Base-by-base conservation (phyloP, 2,329 filamentous ascomycete genomes). In the Hypoxylon sp. region DNA sequence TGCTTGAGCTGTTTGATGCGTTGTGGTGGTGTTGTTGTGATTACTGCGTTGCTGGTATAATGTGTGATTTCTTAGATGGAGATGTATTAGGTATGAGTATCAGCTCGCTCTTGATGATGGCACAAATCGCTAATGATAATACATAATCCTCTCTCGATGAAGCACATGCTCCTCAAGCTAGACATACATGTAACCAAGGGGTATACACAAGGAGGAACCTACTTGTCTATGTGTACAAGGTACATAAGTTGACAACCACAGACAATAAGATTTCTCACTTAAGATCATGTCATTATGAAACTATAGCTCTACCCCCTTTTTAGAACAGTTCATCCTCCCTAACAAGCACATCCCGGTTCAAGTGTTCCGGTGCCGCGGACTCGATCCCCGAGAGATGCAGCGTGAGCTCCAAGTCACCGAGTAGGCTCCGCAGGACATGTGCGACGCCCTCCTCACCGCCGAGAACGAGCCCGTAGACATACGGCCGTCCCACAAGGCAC, bases 401-500 rank as follows among this genome's bases (percentile, higher is more conserved):
- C 10, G 73, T 77, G 11, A 74, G 65, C 48, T 76, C 74, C 10
- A 77, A 50, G 47, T 76, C 75, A 19, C 74, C 74, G 7, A 75
- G 58, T 31, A 77, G 55, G 6, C 73, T 74, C 27, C 73, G 64
- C 11, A 76, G 55, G 10, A 77, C 74, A 32, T 77, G 75, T 27
- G 70, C 70, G 1, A 70, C 74, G 29, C 75, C 75, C 17, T 72
- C 72, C 64, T 76, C 68, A 13, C 75, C 75, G 1, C 72, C 75
- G 3, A 77, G 73, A 6, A 69, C 75, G 1, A 77, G 62, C 5
- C 75, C 75, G 27, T 77, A 91, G 21, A 91, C 81, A 83, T 86
- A 89, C 2, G 89, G 81, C 4, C 89, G 76, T 0, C 89, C 88
- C 0, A 91, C 80, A 62, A 89, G 88, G 31, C 85, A 87, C 4